A percentile compares a stretch with the other conserved stretches of the same genome.
Evolutionary conservation across 176 grass and related monocot genomes (phyloP).

Genomic region (Triticum turgidum): DNA sequence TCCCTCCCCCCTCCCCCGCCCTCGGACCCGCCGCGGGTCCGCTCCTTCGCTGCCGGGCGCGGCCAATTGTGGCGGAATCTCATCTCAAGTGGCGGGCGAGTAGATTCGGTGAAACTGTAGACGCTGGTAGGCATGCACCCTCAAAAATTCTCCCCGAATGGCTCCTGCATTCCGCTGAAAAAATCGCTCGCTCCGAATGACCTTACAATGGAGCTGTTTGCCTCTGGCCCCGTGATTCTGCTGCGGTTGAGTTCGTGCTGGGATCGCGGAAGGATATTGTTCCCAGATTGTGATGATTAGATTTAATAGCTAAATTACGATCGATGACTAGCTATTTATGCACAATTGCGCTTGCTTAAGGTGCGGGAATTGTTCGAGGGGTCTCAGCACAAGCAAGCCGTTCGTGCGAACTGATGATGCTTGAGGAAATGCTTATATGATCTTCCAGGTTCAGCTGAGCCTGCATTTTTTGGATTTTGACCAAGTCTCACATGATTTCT

Average conservation of each 20-base stretch:
- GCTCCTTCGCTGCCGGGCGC: not conserved
- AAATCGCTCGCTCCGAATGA: no score
- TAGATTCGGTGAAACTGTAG: not conserved
- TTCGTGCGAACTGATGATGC: conserved; percentile 6
- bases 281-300: not conserved
- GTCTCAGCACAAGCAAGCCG: not conserved
- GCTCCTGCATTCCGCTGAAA: not conserved
- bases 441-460: not conserved
- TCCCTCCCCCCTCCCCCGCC: conserved; percentile 3
- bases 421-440: not conserved
- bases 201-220: not conserved
- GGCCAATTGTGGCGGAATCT: conserved; percentile 30
- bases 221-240: not conserved
- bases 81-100: not conserved
- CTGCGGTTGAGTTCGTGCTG: not conserved
- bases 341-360: not conserved
- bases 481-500: not conserved
- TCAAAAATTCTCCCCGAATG: not conserved
- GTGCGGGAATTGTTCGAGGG: not conserved
- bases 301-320: not conserved
- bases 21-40: no score
- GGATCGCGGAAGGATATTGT: not conserved
- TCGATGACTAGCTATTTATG: not conserved
- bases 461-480: not conserved
- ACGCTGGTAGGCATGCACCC: not conserved